Conservation (phyloP, 805 yeast genomes). For the Candida railenensis region DNA sequence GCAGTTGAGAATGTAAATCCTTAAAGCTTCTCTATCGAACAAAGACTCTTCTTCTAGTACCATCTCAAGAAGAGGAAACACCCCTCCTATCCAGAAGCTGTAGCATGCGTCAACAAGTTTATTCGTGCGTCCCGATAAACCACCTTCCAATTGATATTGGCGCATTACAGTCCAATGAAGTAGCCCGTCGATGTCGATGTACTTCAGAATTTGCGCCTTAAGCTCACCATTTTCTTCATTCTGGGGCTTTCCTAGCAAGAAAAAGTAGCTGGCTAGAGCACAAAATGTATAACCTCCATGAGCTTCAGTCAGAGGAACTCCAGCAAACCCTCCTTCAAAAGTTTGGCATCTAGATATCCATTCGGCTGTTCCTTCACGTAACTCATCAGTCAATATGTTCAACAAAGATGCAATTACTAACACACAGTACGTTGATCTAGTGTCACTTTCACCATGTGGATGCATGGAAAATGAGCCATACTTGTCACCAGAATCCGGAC, state of each 20-base stretch:
- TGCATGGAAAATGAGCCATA: conserved; percentile 83
- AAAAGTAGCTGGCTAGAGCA: conserved; percentile 63
- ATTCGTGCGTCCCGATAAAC: conserved; percentile 86
- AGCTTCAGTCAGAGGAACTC: conserved; percentile 76
- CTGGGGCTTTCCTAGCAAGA: conserved; percentile 43
- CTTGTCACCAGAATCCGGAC: conserved; percentile 4
- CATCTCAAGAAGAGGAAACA: conserved; percentile 61
- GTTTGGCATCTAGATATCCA: conserved; percentile 79
- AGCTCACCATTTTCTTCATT: conserved; percentile 8
- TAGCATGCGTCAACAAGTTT: conserved; percentile 96
- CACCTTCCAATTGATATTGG: conserved; percentile 77
- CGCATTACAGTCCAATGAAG: conserved; percentile 68
- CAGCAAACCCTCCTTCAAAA: conserved; percentile 95
- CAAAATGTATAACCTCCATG: conserved; percentile 98
- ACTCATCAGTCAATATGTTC: conserved; percentile 59
- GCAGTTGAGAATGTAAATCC: conserved; percentile 68
- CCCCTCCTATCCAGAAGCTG: conserved; percentile 92
- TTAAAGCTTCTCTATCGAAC: conserved; percentile 58
- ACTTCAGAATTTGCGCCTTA: conserved; percentile 17
- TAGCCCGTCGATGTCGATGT: conserved; percentile 49
- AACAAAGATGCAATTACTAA: conserved; percentile 69
- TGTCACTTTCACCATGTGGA: conserved; percentile 77
- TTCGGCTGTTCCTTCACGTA: conserved; percentile 49
- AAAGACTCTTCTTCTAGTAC: conserved; percentile 24
- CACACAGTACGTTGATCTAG: conserved; percentile 85